Evolutionary conservation across 164 flowering plant genomes (phyloP).

Genomic region (grape (Vitis vinifera)): DNA sequence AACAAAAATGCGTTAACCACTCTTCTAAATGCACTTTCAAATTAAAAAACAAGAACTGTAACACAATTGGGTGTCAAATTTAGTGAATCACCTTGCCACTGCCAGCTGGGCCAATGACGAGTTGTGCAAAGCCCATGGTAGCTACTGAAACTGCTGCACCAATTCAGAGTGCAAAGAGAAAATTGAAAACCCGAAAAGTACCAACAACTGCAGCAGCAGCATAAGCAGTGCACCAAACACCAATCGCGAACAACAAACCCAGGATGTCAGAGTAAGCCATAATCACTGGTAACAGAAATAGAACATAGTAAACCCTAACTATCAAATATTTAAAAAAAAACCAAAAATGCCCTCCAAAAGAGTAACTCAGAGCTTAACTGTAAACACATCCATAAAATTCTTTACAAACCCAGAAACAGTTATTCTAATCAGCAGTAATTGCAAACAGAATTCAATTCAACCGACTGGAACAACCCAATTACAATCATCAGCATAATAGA

Average conservation of each 20-base stretch:
- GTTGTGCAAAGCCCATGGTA: slow-evolving; percentile 90
- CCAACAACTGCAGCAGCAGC: slow-evolving; percentile 53
- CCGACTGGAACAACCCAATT: too few species aligned
- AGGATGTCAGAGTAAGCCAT: slow-evolving; percentile 42
- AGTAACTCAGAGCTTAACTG: too few species aligned
- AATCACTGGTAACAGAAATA: slow-evolving; percentile 6
- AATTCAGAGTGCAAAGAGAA: slow-evolving; percentile 21
- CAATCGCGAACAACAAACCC: slow-evolving; percentile 45
- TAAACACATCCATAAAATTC: too few species aligned
- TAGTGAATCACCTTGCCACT: slow-evolving; percentile 79
- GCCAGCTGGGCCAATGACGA: slow-evolving; percentile 96
- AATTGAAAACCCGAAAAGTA: slow-evolving; percentile 35
- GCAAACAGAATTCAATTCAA: too few species aligned
- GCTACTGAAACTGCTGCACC: not conserved
- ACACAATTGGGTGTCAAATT: not conserved
- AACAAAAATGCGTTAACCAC: not conserved
- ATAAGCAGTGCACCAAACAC: slow-evolving; percentile 69
- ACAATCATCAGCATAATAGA: too few species aligned
- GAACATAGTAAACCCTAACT: too few species aligned
- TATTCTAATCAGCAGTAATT: too few species aligned
- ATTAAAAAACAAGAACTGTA: not conserved
- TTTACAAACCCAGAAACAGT: too few species aligned
- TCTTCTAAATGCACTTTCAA: not conserved
- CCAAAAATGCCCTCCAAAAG: too few species aligned
- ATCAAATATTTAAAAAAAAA: too few species aligned